Evolutionary conservation across 2,329 filamentous ascomycete genomes (phyloP).

Genomic region (Chaetomiaceae sp.): DNA sequence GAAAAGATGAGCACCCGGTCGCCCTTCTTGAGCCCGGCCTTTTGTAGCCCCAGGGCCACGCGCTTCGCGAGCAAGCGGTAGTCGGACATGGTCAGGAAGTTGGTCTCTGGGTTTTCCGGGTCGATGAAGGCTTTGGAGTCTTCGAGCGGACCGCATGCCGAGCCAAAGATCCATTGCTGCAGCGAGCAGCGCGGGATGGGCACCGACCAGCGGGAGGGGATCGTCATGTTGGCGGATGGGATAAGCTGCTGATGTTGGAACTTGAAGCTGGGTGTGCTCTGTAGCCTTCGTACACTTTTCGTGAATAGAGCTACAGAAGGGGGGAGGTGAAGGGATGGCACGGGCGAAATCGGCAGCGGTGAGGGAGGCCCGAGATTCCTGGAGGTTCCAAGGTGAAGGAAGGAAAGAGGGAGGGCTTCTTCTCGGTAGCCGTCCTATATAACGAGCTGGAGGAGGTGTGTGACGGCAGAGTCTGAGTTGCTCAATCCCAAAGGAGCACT

Average conservation of each 20-base stretch:
- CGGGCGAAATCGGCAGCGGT: too few species aligned
- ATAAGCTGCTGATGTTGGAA: too few species aligned
- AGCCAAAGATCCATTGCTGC: constrained; percentile 53
- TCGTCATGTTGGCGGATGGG: constrained; percentile 36
- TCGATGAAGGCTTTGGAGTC: constrained; percentile 55
- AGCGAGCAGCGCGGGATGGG: constrained; percentile 47
- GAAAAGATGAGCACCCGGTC: constrained; percentile 72
- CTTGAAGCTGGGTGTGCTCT: not conserved
- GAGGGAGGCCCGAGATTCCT: not conserved
- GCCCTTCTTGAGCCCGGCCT: constrained; percentile 59
- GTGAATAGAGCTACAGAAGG: too few species aligned
- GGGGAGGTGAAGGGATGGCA: too few species aligned
- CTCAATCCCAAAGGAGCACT: too few species aligned
- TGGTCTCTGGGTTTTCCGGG: constrained; percentile 60
- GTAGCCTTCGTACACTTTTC: too few species aligned
- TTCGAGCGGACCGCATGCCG: constrained; percentile 40
- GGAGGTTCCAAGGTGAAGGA: not conserved
- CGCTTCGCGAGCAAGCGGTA: constrained; percentile 70
- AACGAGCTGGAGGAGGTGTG: not conserved
- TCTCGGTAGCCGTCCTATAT: not conserved
- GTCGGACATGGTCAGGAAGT: constrained; percentile 58
- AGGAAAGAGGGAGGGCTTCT: not conserved
- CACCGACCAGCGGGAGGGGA: constrained; percentile 44
- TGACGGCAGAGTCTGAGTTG: not conserved
- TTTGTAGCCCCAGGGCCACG: constrained; percentile 62